Evolutionary conservation across 2,329 filamentous ascomycete genomes (phyloP).

Genomic region (Sclerotinia glacialis): DNA sequence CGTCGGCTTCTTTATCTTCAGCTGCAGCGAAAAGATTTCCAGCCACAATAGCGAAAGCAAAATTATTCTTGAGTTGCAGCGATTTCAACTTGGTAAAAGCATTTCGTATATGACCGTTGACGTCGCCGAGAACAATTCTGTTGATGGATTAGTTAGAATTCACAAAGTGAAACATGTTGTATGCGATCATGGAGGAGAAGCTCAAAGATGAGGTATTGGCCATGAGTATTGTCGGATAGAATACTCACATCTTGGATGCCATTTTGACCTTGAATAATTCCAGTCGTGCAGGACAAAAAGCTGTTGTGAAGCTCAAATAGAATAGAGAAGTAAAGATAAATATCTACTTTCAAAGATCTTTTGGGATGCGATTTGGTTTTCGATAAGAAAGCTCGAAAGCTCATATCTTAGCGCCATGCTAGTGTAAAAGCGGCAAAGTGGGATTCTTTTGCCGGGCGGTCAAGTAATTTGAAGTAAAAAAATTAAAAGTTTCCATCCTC

Average conservation of each 20-base stretch:
- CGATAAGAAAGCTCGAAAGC: slow-evolving; percentile 20
- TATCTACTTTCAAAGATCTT: slow-evolving; percentile 12
- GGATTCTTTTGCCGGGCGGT: background rate
- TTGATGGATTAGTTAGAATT: slow-evolving; percentile 24
- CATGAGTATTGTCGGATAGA: too few species aligned
- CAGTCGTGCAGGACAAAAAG: background rate
- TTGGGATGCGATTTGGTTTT: slow-evolving; percentile 17
- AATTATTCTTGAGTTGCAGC: slow-evolving; percentile 83
- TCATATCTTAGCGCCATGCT: slow-evolving; percentile 22
- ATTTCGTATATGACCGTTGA: slow-evolving; percentile 73
- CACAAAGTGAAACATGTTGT: background rate
- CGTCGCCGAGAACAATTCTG: slow-evolving; percentile 66
- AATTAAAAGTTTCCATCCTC: slow-evolving; percentile 18
- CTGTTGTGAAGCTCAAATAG: background rate
- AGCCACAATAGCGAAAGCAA: slow-evolving; percentile 78
- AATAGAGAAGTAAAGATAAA: background rate
- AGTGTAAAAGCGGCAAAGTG: background rate
- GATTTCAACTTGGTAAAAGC: slow-evolving; percentile 77
- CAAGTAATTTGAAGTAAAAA: slow-evolving; percentile 2
- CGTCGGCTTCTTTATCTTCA: slow-evolving; percentile 57
- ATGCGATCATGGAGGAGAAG: background rate
- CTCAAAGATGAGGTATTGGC: background rate
- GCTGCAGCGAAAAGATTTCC: slow-evolving; percentile 81
- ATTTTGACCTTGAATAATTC: background rate
- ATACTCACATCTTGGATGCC: slow-evolving; percentile 25